Base-by-base conservation (phyloP, 208 protist genomes). In the Wallacemonas sp. region DNA sequence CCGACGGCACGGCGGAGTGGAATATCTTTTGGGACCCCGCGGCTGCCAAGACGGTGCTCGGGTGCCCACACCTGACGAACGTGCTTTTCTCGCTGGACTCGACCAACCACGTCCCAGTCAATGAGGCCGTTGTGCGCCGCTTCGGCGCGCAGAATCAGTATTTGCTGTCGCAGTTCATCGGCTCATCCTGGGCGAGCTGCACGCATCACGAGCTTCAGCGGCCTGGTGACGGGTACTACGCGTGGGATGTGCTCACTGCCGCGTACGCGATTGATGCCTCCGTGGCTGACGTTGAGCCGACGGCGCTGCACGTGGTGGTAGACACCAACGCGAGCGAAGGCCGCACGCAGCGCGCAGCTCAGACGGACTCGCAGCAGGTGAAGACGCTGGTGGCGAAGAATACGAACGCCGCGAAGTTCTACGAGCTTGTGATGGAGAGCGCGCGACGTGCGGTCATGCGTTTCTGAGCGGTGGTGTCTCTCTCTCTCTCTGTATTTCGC, bases 11-110 rank as follows among this genome's bases (percentile, higher is more conserved):
- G 12, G 91, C 88, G 21, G 88, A 96, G 76, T 96, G 88, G 91
- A 96, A 94, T 56, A 89, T 96, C 67, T 96, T 86, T 51, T 96
- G 91, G 87, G 91, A 96, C 74, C 80, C 88, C 3, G 45, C 70
- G 26, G 79, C 88, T 3, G 91, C 91, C 3, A 72, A 89, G 65
- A 79, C 60, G 31, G 88, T 94, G n/a, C 58, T 96, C 5, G 68
- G 34, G 11, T 89, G 77, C 65, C 79, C 81, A 1, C 55, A 71
- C 17, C 39, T 94, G 36, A 47, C 66, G 15, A 80, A 22, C 21
- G 62, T 90, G n/a, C 49, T 96, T 34, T 94, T 96, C 64, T 87
- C 91, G 2, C 80, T 96, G 22, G 86, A 94, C 75, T 77, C 84
- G 1, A 96, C 88, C 14, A 96, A 96, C 66, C 41, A 75, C 36